A percentile compares a stretch with the other conserved stretches of the same genome.
These are phyloP conservation scores for Suhomyces maxii DNA, from an alignment of 1,139 yeast genomes.

Conservation along the genomic window DNA sequence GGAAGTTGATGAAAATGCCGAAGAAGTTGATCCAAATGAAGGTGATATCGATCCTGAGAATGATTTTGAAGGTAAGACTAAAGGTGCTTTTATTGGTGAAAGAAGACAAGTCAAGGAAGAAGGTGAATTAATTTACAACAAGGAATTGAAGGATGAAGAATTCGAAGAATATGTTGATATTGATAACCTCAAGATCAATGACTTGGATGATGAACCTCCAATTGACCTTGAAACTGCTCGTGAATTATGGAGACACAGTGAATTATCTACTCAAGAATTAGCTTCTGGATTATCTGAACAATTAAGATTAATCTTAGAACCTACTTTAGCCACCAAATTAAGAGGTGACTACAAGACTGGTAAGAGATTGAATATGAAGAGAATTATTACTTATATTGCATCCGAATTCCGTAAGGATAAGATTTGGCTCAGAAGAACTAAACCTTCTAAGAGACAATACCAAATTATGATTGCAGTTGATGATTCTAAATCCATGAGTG, in stretches of 20 bases:
- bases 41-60: constrained; percentile 35
- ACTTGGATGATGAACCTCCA: constrained; percentile 35
- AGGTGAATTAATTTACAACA: constrained; percentile 22
- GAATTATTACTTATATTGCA: constrained; percentile 97
- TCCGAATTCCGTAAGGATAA: constrained; percentile 96
- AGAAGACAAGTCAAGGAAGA: constrained; percentile 34
- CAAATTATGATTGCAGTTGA: constrained; percentile 98
- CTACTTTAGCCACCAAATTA: constrained; percentile 90
- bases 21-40: constrained; percentile 21
- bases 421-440: constrained; percentile 96
- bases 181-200: constrained; percentile 27
- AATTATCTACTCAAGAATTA: constrained; percentile 78
- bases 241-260: constrained; percentile 79
- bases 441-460: constrained; percentile 95
- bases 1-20: constrained; percentile 23
- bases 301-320: constrained; percentile 87
- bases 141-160: constrained; percentile 26
- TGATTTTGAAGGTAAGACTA: constrained; percentile 54
- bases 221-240: constrained; percentile 66
- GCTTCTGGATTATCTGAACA: constrained; percentile 92
- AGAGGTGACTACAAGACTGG: constrained; percentile 98
- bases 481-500: constrained; percentile 97
- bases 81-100: constrained; percentile 55
- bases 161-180: constrained; percentile 31
- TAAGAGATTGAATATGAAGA: constrained; percentile 93